Conservation (phyloP, 169 alveolate genomes). For the Cryptosporidium ubiquitum region DNA sequence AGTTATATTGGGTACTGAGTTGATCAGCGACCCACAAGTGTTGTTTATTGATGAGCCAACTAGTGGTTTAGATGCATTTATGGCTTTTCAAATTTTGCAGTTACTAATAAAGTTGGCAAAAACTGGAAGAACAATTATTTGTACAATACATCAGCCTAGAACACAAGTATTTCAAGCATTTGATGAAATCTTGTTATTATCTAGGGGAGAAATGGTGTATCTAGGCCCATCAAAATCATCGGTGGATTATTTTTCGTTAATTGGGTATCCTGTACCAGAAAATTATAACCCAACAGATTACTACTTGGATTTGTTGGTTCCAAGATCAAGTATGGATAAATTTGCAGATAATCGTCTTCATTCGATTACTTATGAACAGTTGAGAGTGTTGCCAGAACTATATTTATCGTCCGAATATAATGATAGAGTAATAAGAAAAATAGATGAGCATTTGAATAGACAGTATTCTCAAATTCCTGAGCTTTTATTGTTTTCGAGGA, state of each 20-base stretch:
- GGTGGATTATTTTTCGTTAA: slow-evolving; percentile 33
- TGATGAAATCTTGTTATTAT: slow-evolving; percentile 81
- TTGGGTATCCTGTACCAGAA: slow-evolving; percentile 76
- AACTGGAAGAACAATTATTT: slow-evolving; percentile 82
- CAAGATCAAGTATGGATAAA: slow-evolving; percentile 31
- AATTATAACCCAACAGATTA: slow-evolving; percentile 79
- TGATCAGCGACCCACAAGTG: slow-evolving; percentile 88
- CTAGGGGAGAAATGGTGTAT: slow-evolving; percentile 82
- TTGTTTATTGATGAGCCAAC: slow-evolving; percentile 91
- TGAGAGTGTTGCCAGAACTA: slow-evolving; percentile 29
- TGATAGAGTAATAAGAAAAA: slow-evolving; percentile 1
- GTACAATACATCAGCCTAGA: slow-evolving; percentile 86
- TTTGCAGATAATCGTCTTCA: slow-evolving; percentile 34
- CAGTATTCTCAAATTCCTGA: slow-evolving; percentile 15
- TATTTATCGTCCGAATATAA: slow-evolving; percentile 35
- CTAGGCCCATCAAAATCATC: slow-evolving; percentile 76
- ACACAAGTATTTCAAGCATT: slow-evolving; percentile 81
- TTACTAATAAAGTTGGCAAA: slow-evolving; percentile 81
- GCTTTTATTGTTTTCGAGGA: background rate
- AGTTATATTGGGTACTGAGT: slow-evolving; percentile 89
- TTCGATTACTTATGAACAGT: slow-evolving; percentile 46
- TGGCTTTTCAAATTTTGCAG: slow-evolving; percentile 83
- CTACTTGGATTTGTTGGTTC: slow-evolving; percentile 41
- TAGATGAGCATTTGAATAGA: slow-evolving; percentile 4
- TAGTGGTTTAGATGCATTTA: slow-evolving; percentile 89